Base-by-base conservation (phyloP, 2,329 filamentous ascomycete genomes). In the Davidsoniella virescens region DNA sequence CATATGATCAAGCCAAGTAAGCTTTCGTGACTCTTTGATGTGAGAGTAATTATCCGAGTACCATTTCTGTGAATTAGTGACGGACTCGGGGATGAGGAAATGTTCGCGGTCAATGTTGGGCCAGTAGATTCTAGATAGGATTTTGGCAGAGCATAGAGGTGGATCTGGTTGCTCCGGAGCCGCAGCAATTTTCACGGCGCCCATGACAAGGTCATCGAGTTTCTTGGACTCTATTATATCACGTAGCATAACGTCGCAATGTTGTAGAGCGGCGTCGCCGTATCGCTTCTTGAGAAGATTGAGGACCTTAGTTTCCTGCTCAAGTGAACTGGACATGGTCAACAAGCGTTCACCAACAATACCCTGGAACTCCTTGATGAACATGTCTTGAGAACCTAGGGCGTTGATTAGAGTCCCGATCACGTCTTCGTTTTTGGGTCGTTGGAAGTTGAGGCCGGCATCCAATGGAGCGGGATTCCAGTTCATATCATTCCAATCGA, bases 191-290 rank as follows among this genome's bases (percentile, higher is more conserved):
- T 44, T 29, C 2, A 51, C 33, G 37, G 38, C 37, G 5, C 25
- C 8, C n/a, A 23, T 38, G 26, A 58, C 56, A 2, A 52, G 26
- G 8, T 53, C 52, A 60, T 95, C 84, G 53, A 93, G 76, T 40
- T 77, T 74, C 54, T 74, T 73, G 1, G 87, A 94, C 59, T 95
- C 88, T 56, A 84, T 75, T 36, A 96, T 84, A 62, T 98, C 92
- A 55, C 83, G 85, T 52, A 98, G 76, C 92, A 98, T 98, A 59
- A 98, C 92, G 61, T 98, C 90, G 63, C 88, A 95, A 45, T 85
- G 84, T 62, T 96, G 92, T 43, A 98, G 69, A 14, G 86, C 80
- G 25, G 76, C 73, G 56, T 95, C 87, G 20, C 90, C 90, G 51
- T 95, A 88, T 7, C 88, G 80, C 54, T 85, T 74, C 67, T 95